phyloP scores from a whole-genome alignment of 345 rosid species.

The Eucalyptus coolabah region DNA sequence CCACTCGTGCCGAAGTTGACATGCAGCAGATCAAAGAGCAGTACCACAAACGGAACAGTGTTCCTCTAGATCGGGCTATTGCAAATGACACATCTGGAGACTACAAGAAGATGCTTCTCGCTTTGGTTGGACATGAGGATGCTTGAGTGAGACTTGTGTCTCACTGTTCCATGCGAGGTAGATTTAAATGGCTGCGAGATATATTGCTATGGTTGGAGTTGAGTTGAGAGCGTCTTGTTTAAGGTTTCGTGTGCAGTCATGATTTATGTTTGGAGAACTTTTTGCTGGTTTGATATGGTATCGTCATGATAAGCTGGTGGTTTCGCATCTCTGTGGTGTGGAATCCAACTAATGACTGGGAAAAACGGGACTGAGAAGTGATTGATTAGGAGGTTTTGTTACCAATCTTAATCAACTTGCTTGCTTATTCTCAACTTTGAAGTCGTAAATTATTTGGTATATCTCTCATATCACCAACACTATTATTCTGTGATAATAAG shows the following conservation, averaged over 20 bases:
- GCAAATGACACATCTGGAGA: constrained; percentile 71
- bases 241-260: not conserved
- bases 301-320: not conserved
- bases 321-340: not conserved
- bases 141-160: constrained; percentile 12
- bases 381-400: not conserved
- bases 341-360: not conserved
- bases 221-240: not conserved
- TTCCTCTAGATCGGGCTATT: constrained; percentile 63
- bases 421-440: not conserved
- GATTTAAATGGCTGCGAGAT: not conserved
- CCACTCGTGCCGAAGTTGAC: constrained; percentile 79
- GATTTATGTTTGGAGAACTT: not conserved
- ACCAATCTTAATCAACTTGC: not conserved
- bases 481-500: no score
- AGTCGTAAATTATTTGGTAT: not conserved
- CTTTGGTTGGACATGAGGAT: constrained; percentile 52
- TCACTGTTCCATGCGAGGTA: not conserved
- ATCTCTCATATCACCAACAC: no score
- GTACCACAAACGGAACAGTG: constrained; percentile 61
- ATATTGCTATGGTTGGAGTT: not conserved
- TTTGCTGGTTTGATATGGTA: not conserved
- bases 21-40: constrained; percentile 76
- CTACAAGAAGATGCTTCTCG: constrained; percentile 69
- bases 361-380: not conserved